Base-by-base conservation (phyloP, 2,329 filamentous ascomycete species). In the Coniochaeta sp. region DNA sequence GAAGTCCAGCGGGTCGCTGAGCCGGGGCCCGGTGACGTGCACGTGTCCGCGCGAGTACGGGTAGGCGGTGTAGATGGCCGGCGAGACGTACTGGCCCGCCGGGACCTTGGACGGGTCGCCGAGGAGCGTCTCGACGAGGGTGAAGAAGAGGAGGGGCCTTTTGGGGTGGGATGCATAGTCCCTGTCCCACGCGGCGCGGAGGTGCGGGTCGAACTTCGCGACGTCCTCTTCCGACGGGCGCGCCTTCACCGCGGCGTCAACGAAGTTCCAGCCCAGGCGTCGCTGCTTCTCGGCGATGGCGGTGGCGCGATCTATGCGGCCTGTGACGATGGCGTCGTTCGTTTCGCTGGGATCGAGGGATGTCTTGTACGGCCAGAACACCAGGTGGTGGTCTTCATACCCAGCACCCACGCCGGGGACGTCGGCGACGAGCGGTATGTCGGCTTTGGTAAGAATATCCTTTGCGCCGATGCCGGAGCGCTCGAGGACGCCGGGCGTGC, bases 1-100 rank as follows among this genome's bases (percentile, higher is more conserved):
- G 60, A 89, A 87, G 61, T 86, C 80, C 5, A 80, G 71, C 0
- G 75, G 70, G 26, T 81, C 77, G 9, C 71, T 66, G 3, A 77
- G 63, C 0, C 71, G 66, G 3, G 75, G 70, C 0, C 76, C 75
- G 0, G 76, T 79, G 66, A 88, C 86, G 72, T 89, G 85, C 60
- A 88, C 78, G 60, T 77, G 76, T 1, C 86, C 86, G 0, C 84
- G 80, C 1, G 83, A 87, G 67, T 80, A 83, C 0, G 86, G 85
- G 66, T 88, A 86, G 0, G 77, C 77, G 0, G 80, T 83, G 70
- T 83, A 88, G 3, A 75, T 75, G 0, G 75, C 80, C 14, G 80
- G 68, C 0, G 79, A 78, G 33, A 85, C 71, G 63, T 86, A 86
- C 63, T 86, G 81, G 52, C 65, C 69, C 0, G 66, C 63, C 0